Evolutionary conservation across 306 rosid species (phyloP), one percentile per base, ranked within the genome.

Genomic region (Malus sieversii): DNA sequence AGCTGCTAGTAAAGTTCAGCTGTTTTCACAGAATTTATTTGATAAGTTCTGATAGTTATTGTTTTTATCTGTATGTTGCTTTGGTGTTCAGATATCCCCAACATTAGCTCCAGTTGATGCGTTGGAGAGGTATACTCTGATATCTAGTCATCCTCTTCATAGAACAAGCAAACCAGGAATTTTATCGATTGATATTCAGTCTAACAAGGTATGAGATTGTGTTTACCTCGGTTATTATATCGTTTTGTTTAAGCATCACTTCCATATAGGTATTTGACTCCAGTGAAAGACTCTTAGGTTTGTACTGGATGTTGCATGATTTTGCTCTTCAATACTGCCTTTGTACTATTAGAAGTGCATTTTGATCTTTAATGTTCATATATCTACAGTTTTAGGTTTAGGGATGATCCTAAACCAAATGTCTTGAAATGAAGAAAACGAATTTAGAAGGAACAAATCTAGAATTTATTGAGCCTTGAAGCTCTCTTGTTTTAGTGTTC

Each of bases 91-190:
- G 99, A 89, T 92, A 80, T 87, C 98, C 69, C 77, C 97, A 66
- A 87, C 94, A 1, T 83, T 96, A 94, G 93, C 97, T 79, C 81
- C 98, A 42, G 58, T 88, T 88, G 98, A 90, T 22, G 91, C 86
- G 77, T 5, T 96, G 63, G 99, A 89, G 84, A 83, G 88, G 72
- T 96, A 90, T 79, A 96, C 97, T 46, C 99, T 92, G 82, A 96
- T 92, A 82, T 92, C 99, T 74, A 96, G 99, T 70, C 99, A 96
- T 45, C 99, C 99, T 68, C 88, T 96, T 71, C 97, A 96, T 82
- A 96, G 90, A 87, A 96, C 99, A 19, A 96, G 70, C 92, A 96
- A 92, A 82, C 99, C 96, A 52, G 99, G 99, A 68, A 88, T 96
- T 85, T 64, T 71, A 78, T 89, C 93, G 70, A 83, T 96, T 71